Evolutionary conservation across 768 basidiomycete species (phyloP), one percentile per base, ranked within the genome.

Genomic region (Boletus pseudo-olivaceus): DNA sequence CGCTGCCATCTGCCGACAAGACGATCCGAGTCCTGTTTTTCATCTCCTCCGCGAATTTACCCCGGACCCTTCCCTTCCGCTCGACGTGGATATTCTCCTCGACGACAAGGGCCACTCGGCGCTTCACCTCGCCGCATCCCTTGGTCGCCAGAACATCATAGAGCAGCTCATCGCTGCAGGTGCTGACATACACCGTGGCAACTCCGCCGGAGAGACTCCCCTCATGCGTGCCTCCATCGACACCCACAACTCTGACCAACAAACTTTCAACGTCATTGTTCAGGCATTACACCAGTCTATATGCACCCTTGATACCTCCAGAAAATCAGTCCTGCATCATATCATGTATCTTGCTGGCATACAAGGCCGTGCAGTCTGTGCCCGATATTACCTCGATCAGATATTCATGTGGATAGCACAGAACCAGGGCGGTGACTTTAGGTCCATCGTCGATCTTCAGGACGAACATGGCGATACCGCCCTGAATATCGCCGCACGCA

Each of bases 401-500:
- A 82, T 98, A 49, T 84, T 98, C 62, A 79, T 85, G 57, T 93
- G 86, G 84, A 82, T 98, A 60, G 92, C 86, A 17, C 81, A 87
- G 53, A 75, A 86, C 55, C 83, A 93, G 61, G 81, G 78, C 8
- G 88, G 86, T 2, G 84, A 88, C 61, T 93, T 92, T 66, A 78
- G 79, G 62, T 85, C 82, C 5, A 72, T 98, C 47, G 85, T 98
- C 11, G 93, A 98, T 69, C 74, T 96, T 39, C 91, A 93, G 71
- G 97, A 99, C 65, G 85, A 90, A 60, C 88, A 98, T 67, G 97
- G 96, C 0, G 97, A 99, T 67, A 98, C 96, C 0, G 93, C 93
- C 7, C 70, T 99, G 63, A 97, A 97, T 73, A 90, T 98, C 62
- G 93, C 96, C 14, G 95, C 96, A 1, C 75, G 96, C 52, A 88